Base-by-base conservation (phyloP, 202 grass and related monocot genomes). In the Sporobolus alterniflorus region DNA sequence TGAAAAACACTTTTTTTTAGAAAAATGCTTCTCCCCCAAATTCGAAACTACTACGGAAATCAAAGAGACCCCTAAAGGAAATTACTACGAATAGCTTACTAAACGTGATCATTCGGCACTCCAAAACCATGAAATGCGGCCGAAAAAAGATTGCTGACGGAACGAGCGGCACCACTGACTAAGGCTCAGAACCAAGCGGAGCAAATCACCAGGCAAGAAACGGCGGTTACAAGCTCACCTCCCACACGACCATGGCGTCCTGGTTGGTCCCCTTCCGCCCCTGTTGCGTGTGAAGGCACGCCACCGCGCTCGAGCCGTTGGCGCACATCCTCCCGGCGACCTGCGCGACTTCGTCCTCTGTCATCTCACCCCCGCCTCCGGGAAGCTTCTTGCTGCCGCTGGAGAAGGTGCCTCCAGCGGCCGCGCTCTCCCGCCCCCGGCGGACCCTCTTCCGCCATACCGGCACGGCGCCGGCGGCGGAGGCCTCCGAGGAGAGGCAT, bases 181-280 rank as follows among this genome's bases (percentile, higher is more conserved):
- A 52, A 67, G 47, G 52, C 48, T 71, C 46, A 24, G 32, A 82
- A 71, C 42, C 80, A 48, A 73, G 67, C 67, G 80, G 78, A 56
- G 29, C 11, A 42, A 77, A 83, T 67, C 66, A 65, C 28, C 73
- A 47, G 62, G 21, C 61, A 87, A 85, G 51, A 73, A 29, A 47
- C 18, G 52, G 25, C 41, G 74, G 78, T 40, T 82, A 73, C 57
- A 34, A 67, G 72, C 88, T 90, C 68, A 90, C 96, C 93, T 99
- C 91, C 91, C 87, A 96, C 29, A 99, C 96, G 52, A 99, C 51
- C 96, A 99, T 99, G 80, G 96, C 96, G 73, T 99, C 96, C 86
- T 99, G 96, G 82, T 99, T 99, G 71, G 93, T 96, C 54, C 96
- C 96, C 84, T 99, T 99, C 83, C 86, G 85, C 42, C 96, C 96